A percentile compares a stretch with the other conserved stretches of the same genome.
Evolutionary conservation across 2,329 filamentous ascomycete species (phyloP).

Genomic region (Hypoxylon rubiginosum): DNA sequence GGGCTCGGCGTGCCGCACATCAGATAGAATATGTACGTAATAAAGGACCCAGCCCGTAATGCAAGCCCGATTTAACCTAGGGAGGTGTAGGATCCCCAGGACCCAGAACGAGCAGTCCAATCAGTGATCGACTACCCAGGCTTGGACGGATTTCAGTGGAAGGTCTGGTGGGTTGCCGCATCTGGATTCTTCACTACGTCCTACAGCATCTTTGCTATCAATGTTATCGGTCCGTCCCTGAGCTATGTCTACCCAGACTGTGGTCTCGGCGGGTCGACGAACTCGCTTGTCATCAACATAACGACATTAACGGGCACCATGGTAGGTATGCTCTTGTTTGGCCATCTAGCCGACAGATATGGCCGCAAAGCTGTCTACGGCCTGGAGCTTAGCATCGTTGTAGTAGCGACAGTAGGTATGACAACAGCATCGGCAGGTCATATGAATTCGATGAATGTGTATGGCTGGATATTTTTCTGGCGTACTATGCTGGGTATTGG

Average conservation of each 20-base stretch:
- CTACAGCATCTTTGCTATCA: slow-evolving; percentile 53
- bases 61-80: background rate
- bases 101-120: slow-evolving; percentile 43
- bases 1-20: slow-evolving; percentile 32
- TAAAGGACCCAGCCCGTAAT: background rate
- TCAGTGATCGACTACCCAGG: slow-evolving; percentile 43
- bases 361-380: slow-evolving; percentile 69
- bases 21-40: slow-evolving; percentile 44
- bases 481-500: slow-evolving; percentile 47
- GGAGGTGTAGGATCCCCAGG: slow-evolving; percentile 36
- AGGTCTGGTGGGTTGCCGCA: slow-evolving; percentile 45
- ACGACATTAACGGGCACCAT: slow-evolving; percentile 67
- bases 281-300: slow-evolving; percentile 57
- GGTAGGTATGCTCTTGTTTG: slow-evolving; percentile 65
- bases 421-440: slow-evolving; percentile 40
- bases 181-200: slow-evolving; percentile 55
- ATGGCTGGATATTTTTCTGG: slow-evolving; percentile 53
- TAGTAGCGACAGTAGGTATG: slow-evolving; percentile 67
- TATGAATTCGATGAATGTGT: slow-evolving; percentile 41
- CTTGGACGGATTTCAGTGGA: slow-evolving; percentile 45
- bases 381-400: slow-evolving; percentile 68
- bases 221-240: slow-evolving; percentile 41
- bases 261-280: slow-evolving; percentile 5
- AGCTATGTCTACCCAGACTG: slow-evolving; percentile 41
- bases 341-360: slow-evolving; percentile 67